These are phyloP conservation scores for Alternaria tenuissima DNA, from an alignment of 2,329 filamentous ascomycete species.

Conservation along the genomic window DNA sequence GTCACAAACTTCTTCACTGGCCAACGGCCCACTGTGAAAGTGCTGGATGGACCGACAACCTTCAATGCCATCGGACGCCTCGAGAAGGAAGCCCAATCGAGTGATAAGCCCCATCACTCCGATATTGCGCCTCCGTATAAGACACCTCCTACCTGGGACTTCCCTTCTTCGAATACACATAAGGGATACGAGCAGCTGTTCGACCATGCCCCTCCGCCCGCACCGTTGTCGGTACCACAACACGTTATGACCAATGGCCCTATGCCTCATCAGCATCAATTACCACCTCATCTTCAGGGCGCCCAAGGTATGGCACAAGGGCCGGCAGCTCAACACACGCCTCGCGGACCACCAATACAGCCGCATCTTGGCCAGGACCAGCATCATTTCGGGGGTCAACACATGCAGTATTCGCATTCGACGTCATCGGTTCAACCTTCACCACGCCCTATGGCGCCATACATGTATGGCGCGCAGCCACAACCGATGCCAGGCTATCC, in stretches of 20 bases:
- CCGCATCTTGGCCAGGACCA: constrained; percentile 74
- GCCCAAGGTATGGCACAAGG: constrained; percentile 72
- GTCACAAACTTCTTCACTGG: constrained; percentile 67
- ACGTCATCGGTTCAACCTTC: constrained; percentile 83
- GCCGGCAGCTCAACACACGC: constrained; percentile 77
- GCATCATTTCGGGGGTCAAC: constrained; percentile 80
- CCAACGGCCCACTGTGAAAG: constrained; percentile 70
- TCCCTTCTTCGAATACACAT: constrained; percentile 73
- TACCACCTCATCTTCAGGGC: constrained; percentile 81
- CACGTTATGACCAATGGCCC: constrained; percentile 69
- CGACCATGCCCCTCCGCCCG: constrained; percentile 67
- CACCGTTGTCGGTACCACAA: constrained; percentile 70
- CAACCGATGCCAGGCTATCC: constrained; percentile 58
- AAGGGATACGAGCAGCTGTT: constrained; percentile 84
- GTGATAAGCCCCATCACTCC: constrained; percentile 69
- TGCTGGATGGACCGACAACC: constrained; percentile 60
- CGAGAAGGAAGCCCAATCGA: constrained; percentile 67
- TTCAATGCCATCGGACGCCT: constrained; percentile 75
- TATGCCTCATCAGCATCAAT: constrained; percentile 81
- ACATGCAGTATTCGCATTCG: constrained; percentile 86
- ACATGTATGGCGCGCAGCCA: constrained; percentile 73
- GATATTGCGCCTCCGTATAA: constrained; percentile 86
- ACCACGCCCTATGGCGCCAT: constrained; percentile 75
- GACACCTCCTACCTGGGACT: constrained; percentile 85
- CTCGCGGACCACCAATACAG: constrained; percentile 78